Evolutionary conservation across 371 early-diverging fungal species (phyloP).

Genomic region (Apophysomyces sp.): DNA sequence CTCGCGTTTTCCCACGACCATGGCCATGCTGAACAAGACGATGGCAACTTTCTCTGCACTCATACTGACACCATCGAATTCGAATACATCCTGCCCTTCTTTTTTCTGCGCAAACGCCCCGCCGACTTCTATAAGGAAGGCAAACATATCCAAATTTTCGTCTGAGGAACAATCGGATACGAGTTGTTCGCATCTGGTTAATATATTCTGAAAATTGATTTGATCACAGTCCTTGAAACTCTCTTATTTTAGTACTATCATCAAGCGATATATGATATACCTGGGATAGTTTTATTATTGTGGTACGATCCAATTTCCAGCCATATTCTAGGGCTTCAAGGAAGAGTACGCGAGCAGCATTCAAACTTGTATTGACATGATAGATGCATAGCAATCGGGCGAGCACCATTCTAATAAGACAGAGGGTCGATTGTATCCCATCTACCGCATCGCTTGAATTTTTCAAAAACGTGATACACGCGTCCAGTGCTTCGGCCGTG

Average conservation of each 20-base stretch:
- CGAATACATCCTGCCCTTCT: background rate
- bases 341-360: conserved; percentile 2
- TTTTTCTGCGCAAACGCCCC: conserved; percentile 20
- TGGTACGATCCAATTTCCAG: conserved; percentile 16
- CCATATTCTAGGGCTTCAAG: conserved; percentile 18
- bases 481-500: conserved; percentile 16
- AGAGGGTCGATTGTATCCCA: conserved; percentile 10
- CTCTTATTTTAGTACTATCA: background rate
- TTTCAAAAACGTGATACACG: conserved; percentile 5
- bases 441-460: background rate
- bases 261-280: conserved; percentile 5
- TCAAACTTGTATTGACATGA: conserved; percentile 4
- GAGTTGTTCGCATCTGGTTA: background rate
- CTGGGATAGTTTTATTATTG: conserved; percentile 15
- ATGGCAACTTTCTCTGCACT: conserved; percentile 13
- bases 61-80: background rate
- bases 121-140: conserved; percentile 19
- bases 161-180: background rate
- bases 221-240: background rate
- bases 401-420: conserved; percentile 20
- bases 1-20: conserved; percentile 12
- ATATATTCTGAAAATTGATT: background rate
- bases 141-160: background rate
- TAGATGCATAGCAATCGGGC: conserved; percentile 33
- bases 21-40: conserved; percentile 13